Conservation (phyloP, 768 basidiomycete species). For the Trametes punicea region DNA sequence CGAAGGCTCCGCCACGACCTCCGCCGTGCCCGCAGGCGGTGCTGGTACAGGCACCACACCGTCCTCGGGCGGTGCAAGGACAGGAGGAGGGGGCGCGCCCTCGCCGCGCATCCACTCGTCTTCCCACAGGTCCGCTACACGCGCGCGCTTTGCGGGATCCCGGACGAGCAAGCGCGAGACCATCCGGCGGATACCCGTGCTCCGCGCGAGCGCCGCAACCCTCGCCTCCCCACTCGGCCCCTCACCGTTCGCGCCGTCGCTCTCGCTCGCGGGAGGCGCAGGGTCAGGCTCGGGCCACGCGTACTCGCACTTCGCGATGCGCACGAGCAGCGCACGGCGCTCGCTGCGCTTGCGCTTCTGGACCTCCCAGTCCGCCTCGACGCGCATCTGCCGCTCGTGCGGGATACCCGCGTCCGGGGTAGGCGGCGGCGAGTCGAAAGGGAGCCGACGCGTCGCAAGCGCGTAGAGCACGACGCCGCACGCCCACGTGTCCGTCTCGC, state of each 20-base stretch:
- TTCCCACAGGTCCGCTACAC: constrained; percentile 61
- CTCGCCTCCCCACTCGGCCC: too few relatives aligned
- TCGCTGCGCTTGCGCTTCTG: constrained; percentile 35
- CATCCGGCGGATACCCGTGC: constrained; percentile 46
- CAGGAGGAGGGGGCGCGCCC: constrained; percentile 30
- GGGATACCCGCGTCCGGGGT: constrained; percentile 1
- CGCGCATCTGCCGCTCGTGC: constrained; percentile 26
- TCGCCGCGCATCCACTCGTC: constrained; percentile 43
- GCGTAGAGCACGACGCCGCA: constrained; percentile 86
- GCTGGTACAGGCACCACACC: background rate
- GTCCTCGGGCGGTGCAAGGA: constrained; percentile 16
- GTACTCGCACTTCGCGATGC: constrained; percentile 79
- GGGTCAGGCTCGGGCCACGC: constrained; percentile 51
- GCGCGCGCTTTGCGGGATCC: constrained; percentile 62
- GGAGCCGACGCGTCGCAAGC: constrained; percentile 63
- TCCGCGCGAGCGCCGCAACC: constrained; percentile 37
- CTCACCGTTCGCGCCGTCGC: too few relatives aligned
- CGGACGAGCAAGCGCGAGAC: constrained; percentile 65
- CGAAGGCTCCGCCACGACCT: background rate
- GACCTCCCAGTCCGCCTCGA: constrained; percentile 25
- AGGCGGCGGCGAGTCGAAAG: constrained; percentile 50
- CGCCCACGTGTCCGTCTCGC: constrained; percentile 87
- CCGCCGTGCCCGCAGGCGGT: background rate
- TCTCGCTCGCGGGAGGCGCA: constrained; percentile 10
- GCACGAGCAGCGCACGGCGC: constrained; percentile 60